Conservation (phyloP, 2,329 filamentous ascomycete genomes). For the Phoma herbarum region DNA sequence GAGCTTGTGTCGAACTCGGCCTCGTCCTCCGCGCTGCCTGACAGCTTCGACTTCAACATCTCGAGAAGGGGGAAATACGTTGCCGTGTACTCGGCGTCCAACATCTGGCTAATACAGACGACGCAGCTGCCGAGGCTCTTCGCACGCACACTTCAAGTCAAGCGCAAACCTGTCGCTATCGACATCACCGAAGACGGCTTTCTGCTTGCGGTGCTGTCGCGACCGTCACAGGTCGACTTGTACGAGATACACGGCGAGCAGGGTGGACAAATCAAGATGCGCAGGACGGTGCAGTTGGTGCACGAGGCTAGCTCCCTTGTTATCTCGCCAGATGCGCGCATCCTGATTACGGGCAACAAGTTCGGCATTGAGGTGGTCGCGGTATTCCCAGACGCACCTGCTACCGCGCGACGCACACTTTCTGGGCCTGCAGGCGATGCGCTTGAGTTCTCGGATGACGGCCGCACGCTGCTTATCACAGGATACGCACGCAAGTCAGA, state of each 20-base stretch:
- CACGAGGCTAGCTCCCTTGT: conserved; percentile 81
- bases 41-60: conserved; percentile 50
- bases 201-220: conserved; percentile 80
- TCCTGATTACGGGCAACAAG: conserved; percentile 84
- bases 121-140: conserved; percentile 48
- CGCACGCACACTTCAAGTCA: conserved; percentile 49
- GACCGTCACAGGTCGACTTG: conserved; percentile 84
- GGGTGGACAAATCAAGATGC: conserved; percentile 67
- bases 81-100: conserved; percentile 50
- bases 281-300: conserved; percentile 78
- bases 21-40: conserved; percentile 50
- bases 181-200: conserved; percentile 82
- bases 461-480: conserved; percentile 52
- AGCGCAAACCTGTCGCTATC: conserved; percentile 62
- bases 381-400: conserved; percentile 66
- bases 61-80: conserved; percentile 49
- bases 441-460: conserved; percentile 52
- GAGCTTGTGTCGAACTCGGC: conserved; percentile 51
- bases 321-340: conserved; percentile 80
- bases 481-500: conserved; percentile 48
- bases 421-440: conserved; percentile 49
- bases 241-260: conserved; percentile 69
- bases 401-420: conserved; percentile 47
- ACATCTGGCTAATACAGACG: conserved; percentile 51
- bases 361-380: conserved; percentile 90